Evolutionary conservation across 2,329 filamentous ascomycete species (phyloP), one percentile per base, ranked within the genome.

Genomic region (Hypoxylon sp.): DNA sequence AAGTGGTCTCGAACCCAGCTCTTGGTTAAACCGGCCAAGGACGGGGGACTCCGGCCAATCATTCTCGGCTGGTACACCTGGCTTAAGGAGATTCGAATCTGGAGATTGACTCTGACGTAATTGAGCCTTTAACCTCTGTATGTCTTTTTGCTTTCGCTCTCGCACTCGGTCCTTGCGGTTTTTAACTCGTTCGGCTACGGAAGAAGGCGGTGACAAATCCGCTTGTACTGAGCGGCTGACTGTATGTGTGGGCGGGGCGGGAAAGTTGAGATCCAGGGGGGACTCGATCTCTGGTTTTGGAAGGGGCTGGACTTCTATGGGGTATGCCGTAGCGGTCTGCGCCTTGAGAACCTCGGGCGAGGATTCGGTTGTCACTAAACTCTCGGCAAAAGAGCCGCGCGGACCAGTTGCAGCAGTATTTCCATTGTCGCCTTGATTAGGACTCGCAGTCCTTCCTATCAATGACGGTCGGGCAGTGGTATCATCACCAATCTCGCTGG

Each of bases 301-400:
- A 34, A 68, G 66, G 1, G 73, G 67, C 3, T 72, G 72, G 2
- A 76, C 70, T 7, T 77, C 65, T 11, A 79, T 75, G 2, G 77
- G 76, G 48, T 76, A 74, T 4, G 75, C 76, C 30, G 69, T 75
- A 6, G 78, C 77, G 1, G 77, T 76, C 60, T 75, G 72, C n/a
- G 79, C 79, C 60, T 77, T 76, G 4, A 76, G 68, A 1, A 78
- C 48, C n/a, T 75, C 74, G 1, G 78, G 76, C 10, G 78, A 79
- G 1, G 75, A 79, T 21, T 72, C 74, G 11, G 73, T 75, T 3
- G 77, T 78, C n/a, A 73, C 67, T 21, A 80, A 69, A 65, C 79
- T 80, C 23, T 78, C 76, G 5, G 76, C 72, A 10, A 78, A 73
- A 9, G 78, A 80, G 3, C 55, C 61, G 4, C 73, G 73, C 5